Conservation (phyloP, 1,284 basidiomycete genomes). For the Pyrrhoderma noxium region DNA sequence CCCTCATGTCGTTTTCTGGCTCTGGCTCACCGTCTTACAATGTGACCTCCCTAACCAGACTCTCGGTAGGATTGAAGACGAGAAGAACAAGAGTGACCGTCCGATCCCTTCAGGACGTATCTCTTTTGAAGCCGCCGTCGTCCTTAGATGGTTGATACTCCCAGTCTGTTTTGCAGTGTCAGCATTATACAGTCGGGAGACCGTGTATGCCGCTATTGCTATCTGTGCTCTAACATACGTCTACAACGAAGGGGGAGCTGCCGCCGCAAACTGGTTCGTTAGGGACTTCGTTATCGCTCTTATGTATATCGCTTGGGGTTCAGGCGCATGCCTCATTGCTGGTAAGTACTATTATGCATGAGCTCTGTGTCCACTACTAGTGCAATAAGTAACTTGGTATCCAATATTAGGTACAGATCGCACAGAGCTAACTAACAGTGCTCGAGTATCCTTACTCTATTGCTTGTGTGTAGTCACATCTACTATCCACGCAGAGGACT, state of each 20-base stretch:
- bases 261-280: slow-evolving; percentile 27
- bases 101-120: slow-evolving; percentile 38
- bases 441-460: slow-evolving; percentile 20
- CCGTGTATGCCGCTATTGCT: slow-evolving; percentile 22
- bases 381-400: no score
- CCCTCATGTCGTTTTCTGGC: slow-evolving; percentile 31
- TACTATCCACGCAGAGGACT: slow-evolving; percentile 37
- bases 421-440: no score
- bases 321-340: slow-evolving; percentile 30
- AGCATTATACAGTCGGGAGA: slow-evolving; percentile 21
- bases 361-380: background rate
- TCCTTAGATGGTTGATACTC: slow-evolving; percentile 32
- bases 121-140: slow-evolving; percentile 26
- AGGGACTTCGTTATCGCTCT: slow-evolving; percentile 33
- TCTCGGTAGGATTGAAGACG: slow-evolving; percentile 34
- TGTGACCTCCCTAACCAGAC: slow-evolving; percentile 39
- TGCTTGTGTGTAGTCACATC: slow-evolving; percentile 28
- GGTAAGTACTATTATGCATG: slow-evolving; percentile 21
- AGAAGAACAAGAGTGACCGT: slow-evolving; percentile 36
- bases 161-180: slow-evolving; percentile 25
- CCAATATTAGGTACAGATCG: no score
- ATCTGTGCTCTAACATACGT: slow-evolving; percentile 21
- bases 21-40: slow-evolving; percentile 37
- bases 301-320: slow-evolving; percentile 32
- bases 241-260: slow-evolving; percentile 25